Evolutionary conservation across 495 filamentous ascomycete genomes (phyloP).

Genomic region (Evansstolkia leycettana): DNA sequence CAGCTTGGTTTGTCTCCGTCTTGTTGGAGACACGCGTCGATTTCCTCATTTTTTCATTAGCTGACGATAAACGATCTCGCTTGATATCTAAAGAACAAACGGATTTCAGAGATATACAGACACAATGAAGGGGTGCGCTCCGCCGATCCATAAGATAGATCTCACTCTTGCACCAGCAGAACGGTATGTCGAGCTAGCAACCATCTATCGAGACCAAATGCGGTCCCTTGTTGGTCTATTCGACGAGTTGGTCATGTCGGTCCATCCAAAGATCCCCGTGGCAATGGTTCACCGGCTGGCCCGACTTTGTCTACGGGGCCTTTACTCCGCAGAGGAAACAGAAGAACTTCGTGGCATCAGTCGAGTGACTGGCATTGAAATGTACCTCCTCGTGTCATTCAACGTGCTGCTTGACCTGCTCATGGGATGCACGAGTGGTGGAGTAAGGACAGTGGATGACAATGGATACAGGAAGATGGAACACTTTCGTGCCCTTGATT

Average conservation of each 20-base stretch:
- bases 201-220: constrained; percentile 29
- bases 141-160: constrained; percentile 41
- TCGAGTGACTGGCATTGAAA: constrained; percentile 34
- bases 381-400: constrained; percentile 48
- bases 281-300: constrained; percentile 24
- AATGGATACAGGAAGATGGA: constrained; percentile 28
- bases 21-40: not conserved
- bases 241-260: constrained; percentile 23
- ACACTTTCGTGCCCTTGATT: constrained; percentile 58
- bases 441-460: constrained; percentile 15
- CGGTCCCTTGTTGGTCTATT: constrained; percentile 32
- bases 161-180: constrained; percentile 43
- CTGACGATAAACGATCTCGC: too few relatives aligned
- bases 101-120: too few relatives aligned
- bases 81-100: too few relatives aligned
- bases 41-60: not conserved
- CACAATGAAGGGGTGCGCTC: constrained; percentile 2
- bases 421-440: constrained; percentile 57
- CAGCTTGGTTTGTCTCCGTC: too few relatives aligned
- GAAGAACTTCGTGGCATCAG: constrained; percentile 48
- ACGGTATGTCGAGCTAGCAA: constrained; percentile 39
- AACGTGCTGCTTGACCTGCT: constrained; percentile 52
- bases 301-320: constrained; percentile 29
- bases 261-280: constrained; percentile 14
- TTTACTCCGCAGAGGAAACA: constrained; percentile 46